Evolutionary conservation across 2,329 filamentous ascomycete species (phyloP), one percentile per base, ranked within the genome.

Genomic region (Verticillium zaregamsianum): DNA sequence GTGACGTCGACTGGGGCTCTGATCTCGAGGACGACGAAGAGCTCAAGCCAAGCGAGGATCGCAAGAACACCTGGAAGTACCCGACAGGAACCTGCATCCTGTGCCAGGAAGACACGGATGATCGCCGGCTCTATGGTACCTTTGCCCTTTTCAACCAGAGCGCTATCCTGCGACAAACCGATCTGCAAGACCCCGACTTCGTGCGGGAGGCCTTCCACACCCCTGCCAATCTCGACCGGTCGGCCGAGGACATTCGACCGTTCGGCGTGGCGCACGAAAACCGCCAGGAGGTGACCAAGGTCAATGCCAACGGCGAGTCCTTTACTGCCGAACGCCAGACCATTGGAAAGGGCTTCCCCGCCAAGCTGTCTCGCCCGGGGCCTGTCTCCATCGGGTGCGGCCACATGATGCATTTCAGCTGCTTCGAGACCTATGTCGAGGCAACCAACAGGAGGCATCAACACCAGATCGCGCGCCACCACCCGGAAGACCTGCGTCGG

Each of bases 341-440:
- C 6, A 85, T 99, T 57, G 93, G 94, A 35, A 96, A 93, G 74
- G 95, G 95, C 0, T 99, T 96, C 70, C 90, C 92, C 3, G 82
- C 87, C 7, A 80, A 83, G 11, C 82, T 87, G 49, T 87, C 87
- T 37, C 82, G 84, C 32, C 81, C 85, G 20, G 95, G 93, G 0
- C 91, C 94, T 0, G 90, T 98, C 2, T 91, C 93, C 12, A 91
- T 91, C 39, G 92, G 94, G 11, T 99, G 95, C 74, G 95, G 95
- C 3, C 95, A 99, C 74, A 96, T 99, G 70, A 99, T 99, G 95
- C 95, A 99, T 74, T 98, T 91, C 73, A 88, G 86, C 67, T 99
- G 95, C 76, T 99, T 99, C 72, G 93, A 97, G 70, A 86, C 90
- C 49, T 99, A 98, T 71, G 90, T 92, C 66, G 86, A 91, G 55